These are phyloP conservation scores for Solanum peruvianum DNA, from an alignment of 257 asterid genomes.

Conservation along the genomic window DNA sequence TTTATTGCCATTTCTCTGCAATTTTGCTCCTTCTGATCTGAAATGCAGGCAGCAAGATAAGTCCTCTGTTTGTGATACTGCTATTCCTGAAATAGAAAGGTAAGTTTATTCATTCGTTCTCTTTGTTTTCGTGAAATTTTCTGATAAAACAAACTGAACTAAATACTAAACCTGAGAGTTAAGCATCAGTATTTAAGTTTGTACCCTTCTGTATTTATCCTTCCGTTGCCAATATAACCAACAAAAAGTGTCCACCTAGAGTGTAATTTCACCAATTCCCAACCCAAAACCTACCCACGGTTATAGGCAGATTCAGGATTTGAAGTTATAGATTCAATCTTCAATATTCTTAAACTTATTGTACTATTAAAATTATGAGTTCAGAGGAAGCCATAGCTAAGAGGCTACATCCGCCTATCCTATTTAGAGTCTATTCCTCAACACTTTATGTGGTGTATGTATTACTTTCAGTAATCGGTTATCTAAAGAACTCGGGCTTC, in stretches of 20 bases:
- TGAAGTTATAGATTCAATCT: not conserved
- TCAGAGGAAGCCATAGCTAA: not conserved
- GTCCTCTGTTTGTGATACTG: constrained; percentile 1
- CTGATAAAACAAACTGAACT: not conserved
- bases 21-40: constrained; percentile 9
- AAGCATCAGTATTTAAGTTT: not conserved
- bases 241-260: not conserved
- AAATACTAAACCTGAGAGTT: not conserved
- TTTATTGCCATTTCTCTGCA: constrained; percentile 44
- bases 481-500: not conserved
- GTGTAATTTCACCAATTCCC: not conserved
- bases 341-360: not conserved
- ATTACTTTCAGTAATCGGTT: not conserved
- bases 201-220: not conserved
- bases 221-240: not conserved
- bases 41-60: constrained; percentile 13
- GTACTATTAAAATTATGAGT: not conserved
- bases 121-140: not conserved
- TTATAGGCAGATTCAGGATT: not conserved
- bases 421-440: not conserved
- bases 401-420: not conserved
- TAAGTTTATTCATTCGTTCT: not conserved
- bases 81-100: constrained; percentile 27
- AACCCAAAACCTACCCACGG: not conserved
- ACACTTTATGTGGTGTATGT: not conserved